Evolutionary conservation across 2,329 filamentous ascomycete species (phyloP).

Genomic region (Stylonectria norvegica): DNA sequence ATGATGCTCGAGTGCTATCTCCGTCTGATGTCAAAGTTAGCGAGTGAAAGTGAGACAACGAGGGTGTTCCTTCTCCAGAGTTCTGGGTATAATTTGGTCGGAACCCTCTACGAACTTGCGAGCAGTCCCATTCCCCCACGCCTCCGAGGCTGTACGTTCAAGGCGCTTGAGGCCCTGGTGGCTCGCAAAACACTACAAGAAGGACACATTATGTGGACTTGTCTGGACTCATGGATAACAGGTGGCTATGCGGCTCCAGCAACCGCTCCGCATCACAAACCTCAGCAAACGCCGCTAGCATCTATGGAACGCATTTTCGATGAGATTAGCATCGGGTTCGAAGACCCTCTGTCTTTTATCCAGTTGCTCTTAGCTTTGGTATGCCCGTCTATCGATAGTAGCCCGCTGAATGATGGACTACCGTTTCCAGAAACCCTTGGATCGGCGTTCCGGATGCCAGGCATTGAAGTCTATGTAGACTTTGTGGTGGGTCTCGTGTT

Average conservation of each 20-base stretch:
- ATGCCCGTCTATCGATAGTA: conserved; percentile 59
- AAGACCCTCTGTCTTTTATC: conserved; percentile 82
- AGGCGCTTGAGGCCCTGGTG: conserved; percentile 71
- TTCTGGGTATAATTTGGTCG: conserved; percentile 64
- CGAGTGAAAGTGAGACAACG: conserved; percentile 67
- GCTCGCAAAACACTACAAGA: conserved; percentile 66
- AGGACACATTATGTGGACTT: conserved; percentile 73
- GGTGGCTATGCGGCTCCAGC: conserved; percentile 49
- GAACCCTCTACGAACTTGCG: conserved; percentile 74
- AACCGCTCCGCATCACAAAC: conserved; percentile 31
- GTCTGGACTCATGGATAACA: conserved; percentile 75
- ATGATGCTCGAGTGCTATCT: conserved; percentile 96
- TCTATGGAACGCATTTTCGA: conserved; percentile 66
- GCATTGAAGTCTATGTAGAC: conserved; percentile 90
- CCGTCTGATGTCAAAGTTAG: conserved; percentile 79
- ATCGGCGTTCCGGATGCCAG: conserved; percentile 68
- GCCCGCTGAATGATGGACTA: conserved; percentile 67
- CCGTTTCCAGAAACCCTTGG: conserved; percentile 87
- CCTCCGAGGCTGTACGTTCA: conserved; percentile 79
- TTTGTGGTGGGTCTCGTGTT: conserved; percentile 81
- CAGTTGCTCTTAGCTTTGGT: conserved; percentile 71
- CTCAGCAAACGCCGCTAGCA: conserved; percentile 33
- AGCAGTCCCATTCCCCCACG: conserved; percentile 72
- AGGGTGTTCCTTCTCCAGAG: conserved; percentile 69
- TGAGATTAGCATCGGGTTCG: conserved; percentile 73